Conservation (phyloP, 108 stramenopile genomes). For the Cylindrotheca fusiformis region DNA sequence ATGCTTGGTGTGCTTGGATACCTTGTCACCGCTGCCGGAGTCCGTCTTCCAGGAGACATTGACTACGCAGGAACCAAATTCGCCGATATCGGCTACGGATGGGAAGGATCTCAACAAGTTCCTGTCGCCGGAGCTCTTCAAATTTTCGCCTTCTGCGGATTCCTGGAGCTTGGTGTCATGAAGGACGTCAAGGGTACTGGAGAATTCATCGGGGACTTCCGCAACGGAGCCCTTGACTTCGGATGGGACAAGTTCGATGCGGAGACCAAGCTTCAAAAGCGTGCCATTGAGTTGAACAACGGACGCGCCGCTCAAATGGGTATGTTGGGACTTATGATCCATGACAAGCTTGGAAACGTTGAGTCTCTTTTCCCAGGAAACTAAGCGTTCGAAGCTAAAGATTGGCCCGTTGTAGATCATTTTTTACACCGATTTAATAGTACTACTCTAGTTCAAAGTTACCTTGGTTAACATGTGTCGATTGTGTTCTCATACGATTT, state of each 20-base stretch:
- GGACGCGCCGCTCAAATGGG: no score
- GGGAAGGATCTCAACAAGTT: slow-evolving; percentile 50
- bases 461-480: no score
- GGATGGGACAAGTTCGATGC: slow-evolving; percentile 75
- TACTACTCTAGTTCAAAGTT: no score
- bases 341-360: no score
- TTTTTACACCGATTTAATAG: no score
- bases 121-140: slow-evolving; percentile 56
- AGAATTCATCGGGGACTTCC: slow-evolving; percentile 77
- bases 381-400: no score
- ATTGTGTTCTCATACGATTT: no score
- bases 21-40: slow-evolving; percentile 60
- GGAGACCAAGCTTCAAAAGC: no score
- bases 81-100: slow-evolving; percentile 63
- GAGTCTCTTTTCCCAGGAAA: no score
- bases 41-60: slow-evolving; percentile 76
- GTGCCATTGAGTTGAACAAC: no score
- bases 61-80: slow-evolving; percentile 62
- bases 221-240: slow-evolving; percentile 74
- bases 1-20: slow-evolving; percentile 82
- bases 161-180: slow-evolving; percentile 68
- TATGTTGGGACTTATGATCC: no score
- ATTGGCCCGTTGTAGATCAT: no score
- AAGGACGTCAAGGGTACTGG: slow-evolving; percentile 50
- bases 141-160: slow-evolving; percentile 64